Conservation (phyloP, 2,329 filamentous ascomycete genomes). For the Neopestalotiopsis rosae region DNA sequence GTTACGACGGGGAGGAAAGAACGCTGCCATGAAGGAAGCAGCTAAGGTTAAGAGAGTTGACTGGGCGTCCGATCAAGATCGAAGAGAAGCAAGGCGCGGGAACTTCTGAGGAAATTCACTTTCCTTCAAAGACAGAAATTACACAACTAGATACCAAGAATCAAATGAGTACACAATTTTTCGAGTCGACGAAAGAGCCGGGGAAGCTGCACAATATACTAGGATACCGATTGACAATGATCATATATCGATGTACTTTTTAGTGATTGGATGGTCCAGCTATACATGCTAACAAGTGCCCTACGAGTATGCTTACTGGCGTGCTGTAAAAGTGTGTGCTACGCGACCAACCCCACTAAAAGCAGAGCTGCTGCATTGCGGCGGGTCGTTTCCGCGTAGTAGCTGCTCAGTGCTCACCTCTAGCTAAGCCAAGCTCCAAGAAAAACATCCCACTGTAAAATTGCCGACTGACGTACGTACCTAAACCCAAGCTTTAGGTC, state of each 20-base stretch:
- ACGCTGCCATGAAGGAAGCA: background rate
- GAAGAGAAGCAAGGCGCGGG: background rate
- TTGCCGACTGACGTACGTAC: background rate
- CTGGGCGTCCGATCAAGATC: background rate
- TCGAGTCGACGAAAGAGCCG: background rate
- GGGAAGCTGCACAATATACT: background rate
- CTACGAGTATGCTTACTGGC: too few species aligned
- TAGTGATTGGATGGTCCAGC: too few species aligned
- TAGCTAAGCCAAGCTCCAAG: background rate
- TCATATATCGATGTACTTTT: too few species aligned
- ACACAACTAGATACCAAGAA: background rate
- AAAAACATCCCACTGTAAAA: background rate
- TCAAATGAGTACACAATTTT: background rate
- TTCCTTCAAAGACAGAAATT: background rate
- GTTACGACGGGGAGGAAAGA: background rate
- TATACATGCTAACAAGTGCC: too few species aligned
- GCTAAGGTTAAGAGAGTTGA: background rate
- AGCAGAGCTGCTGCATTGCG: background rate
- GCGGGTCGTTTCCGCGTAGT: background rate
- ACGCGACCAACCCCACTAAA: background rate
- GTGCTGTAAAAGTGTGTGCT: too few species aligned
- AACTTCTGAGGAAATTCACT: background rate
- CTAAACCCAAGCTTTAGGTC: background rate
- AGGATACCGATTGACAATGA: too few species aligned
- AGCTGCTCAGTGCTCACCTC: background rate